phyloP scores from a whole-genome alignment of 805 yeast species.

The Zygoascus ofunaensis region DNA sequence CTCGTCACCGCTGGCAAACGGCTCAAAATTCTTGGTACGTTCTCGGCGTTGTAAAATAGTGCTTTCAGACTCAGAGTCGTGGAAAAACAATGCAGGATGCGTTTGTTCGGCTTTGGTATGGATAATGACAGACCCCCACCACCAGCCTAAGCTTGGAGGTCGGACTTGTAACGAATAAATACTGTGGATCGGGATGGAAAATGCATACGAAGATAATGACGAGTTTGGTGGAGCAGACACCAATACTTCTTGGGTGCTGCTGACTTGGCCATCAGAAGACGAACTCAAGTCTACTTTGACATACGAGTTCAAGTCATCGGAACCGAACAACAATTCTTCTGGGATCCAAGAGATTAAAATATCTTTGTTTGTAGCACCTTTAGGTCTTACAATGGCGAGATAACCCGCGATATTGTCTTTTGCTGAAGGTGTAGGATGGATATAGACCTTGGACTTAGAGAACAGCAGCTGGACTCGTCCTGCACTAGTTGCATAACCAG shows the following conservation, averaged over 20 bases:
- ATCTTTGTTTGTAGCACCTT: constrained; percentile 34
- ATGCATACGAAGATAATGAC: constrained; percentile 54
- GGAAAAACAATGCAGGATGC: constrained; percentile 82
- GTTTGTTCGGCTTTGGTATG: constrained; percentile 54
- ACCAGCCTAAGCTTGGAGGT: constrained; percentile 77
- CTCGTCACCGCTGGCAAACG: constrained; percentile 45
- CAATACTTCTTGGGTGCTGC: constrained; percentile 16
- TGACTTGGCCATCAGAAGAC: constrained; percentile 10
- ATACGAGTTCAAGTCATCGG: constrained; percentile 40
- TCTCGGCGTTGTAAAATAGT: constrained; percentile 53
- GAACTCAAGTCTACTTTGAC: constrained; percentile 42
- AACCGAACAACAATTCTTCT: constrained; percentile 32
- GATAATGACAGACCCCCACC: constrained; percentile 81
- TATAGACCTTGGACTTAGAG: constrained; percentile 46
- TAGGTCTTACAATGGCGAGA: constrained; percentile 52
- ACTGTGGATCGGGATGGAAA: constrained; percentile 49
- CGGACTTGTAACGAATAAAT: constrained; percentile 76
- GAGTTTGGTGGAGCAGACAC: constrained; percentile 47
- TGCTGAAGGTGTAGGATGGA: constrained; percentile 70
- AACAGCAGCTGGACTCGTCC: constrained; percentile 28
- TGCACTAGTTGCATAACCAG: not conserved
- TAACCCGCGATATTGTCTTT: constrained; percentile 76
- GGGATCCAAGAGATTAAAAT: constrained; percentile 63
- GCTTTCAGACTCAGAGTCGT: constrained; percentile 78
- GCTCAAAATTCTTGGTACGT: constrained; percentile 59